phyloP scores from a whole-genome alignment of 2,329 filamentous ascomycete species.

The Cytospora chrysosperma region DNA sequence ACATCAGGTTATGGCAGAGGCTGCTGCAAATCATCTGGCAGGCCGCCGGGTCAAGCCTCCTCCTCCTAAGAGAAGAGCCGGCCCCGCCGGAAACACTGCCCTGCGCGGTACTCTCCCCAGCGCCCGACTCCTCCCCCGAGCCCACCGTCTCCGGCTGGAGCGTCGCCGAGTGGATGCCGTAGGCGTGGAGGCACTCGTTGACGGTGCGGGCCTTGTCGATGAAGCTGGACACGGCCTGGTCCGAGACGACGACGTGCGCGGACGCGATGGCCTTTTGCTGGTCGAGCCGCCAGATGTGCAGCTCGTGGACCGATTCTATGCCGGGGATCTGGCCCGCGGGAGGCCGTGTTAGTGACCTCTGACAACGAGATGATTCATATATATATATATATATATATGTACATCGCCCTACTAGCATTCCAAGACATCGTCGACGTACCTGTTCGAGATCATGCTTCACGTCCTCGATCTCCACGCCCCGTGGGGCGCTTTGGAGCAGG shows the following conservation, averaged over 20 bases:
- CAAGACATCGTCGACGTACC: constrained; percentile 37
- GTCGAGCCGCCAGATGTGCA: constrained; percentile 73
- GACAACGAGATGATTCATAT: no score
- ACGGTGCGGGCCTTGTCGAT: constrained; percentile 60
- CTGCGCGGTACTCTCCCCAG: background rate
- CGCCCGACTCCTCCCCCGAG: constrained; percentile 20
- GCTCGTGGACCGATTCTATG: constrained; percentile 65
- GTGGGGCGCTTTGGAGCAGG: constrained; percentile 65
- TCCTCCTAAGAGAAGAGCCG: constrained; percentile 27
- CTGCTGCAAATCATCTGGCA: constrained; percentile 55
- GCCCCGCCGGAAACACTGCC: constrained; percentile 19
- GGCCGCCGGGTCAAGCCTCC: constrained; percentile 32
- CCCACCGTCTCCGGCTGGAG: constrained; percentile 64
- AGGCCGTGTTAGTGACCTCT: background rate
- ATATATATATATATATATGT: no score
- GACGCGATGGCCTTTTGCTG: constrained; percentile 69
- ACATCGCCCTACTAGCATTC: no score
- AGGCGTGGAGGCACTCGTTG: constrained; percentile 68
- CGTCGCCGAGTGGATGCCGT: constrained; percentile 70
- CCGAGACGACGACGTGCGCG: constrained; percentile 64
- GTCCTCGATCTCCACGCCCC: constrained; percentile 58
- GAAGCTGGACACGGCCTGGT: constrained; percentile 57
- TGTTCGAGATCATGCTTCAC: constrained; percentile 68
- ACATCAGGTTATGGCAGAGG: constrained; percentile 51
- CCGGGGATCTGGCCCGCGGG: constrained; percentile 56